Conservation (phyloP, 1,284 basidiomycete species). For the Irpex rosettiformis region DNA sequence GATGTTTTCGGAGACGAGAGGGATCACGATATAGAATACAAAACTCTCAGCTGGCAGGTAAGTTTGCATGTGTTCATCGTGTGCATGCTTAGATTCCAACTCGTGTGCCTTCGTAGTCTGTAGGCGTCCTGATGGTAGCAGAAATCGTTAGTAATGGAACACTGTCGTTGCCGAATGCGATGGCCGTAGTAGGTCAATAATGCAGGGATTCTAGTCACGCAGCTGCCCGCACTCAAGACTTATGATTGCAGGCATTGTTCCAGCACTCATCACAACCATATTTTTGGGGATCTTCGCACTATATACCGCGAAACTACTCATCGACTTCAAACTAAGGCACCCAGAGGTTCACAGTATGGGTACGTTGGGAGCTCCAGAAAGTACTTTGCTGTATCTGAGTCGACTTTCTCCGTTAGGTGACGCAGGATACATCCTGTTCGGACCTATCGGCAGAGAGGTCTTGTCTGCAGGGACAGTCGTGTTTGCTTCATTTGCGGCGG, state of each 20-base stretch:
- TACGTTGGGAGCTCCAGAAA: conserved; percentile 10
- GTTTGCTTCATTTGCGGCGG: conserved; percentile 46
- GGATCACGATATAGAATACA: conserved; percentile 30
- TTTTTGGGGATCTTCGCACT: conserved; percentile 52
- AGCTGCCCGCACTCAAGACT: background rate
- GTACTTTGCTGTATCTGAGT: background rate
- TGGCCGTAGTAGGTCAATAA: conserved; percentile 46
- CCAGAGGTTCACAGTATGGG: conserved; percentile 55
- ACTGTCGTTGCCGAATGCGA: conserved; percentile 50
- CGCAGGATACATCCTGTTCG: conserved; percentile 50
- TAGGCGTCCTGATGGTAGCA: conserved; percentile 53
- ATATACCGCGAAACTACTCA: conserved; percentile 50
- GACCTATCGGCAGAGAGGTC: conserved; percentile 45
- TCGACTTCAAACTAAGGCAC: conserved; percentile 57
- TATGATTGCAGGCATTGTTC: conserved; percentile 39
- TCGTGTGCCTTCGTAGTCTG: conserved; percentile 32
- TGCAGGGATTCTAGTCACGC: background rate
- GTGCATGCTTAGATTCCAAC: background rate
- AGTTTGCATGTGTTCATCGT: conserved; percentile 7
- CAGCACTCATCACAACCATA: conserved; percentile 50
- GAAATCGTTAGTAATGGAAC: conserved; percentile 60
- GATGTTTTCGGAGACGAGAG: conserved; percentile 34
- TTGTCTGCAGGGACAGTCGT: conserved; percentile 46
- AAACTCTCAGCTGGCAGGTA: conserved; percentile 48
- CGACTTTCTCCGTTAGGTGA: conserved; percentile 39